Conservation (phyloP, 768 basidiomycete genomes). For the Suillus brevipes region DNA sequence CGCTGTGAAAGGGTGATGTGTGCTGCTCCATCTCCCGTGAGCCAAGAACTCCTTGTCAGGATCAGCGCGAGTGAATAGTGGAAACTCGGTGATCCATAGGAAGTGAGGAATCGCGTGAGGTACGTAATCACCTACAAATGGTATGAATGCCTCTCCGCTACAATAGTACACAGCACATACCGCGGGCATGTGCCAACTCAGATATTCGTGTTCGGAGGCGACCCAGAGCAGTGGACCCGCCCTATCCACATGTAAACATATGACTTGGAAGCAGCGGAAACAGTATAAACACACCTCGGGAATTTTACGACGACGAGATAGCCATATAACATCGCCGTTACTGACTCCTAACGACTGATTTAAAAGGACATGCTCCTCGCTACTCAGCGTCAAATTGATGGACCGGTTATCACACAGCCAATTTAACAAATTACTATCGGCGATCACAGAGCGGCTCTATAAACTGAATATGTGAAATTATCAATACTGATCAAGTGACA, state of each 20-base stretch:
- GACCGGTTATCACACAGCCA: conserved; percentile 47
- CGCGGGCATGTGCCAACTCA: conserved; percentile 63
- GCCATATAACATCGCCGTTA: conserved; percentile 58
- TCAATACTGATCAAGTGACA: background rate
- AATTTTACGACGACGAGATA: conserved; percentile 49
- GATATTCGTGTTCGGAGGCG: conserved; percentile 64
- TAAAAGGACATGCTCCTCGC: conserved; percentile 33
- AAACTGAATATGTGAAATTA: conserved; percentile 12
- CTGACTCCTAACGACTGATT: conserved; percentile 44
- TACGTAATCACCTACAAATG: conserved; percentile 51
- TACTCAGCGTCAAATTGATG: conserved; percentile 20
- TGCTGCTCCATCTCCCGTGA: conserved; percentile 85
- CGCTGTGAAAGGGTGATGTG: conserved; percentile 96
- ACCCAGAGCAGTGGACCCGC: conserved; percentile 84
- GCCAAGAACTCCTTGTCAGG: conserved; percentile 85
- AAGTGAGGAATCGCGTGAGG: conserved; percentile 71
- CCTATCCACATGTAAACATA: conserved; percentile 48
- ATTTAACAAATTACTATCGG: conserved; percentile 41
- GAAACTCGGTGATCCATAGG: conserved; percentile 95
- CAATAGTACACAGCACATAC: conserved; percentile 39
- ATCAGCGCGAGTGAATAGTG: conserved; percentile 85
- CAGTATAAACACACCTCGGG: conserved; percentile 48
- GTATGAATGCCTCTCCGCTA: conserved; percentile 12
- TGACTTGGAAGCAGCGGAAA: conserved; percentile 4
- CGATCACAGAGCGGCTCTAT: conserved; percentile 53